Conservation (phyloP, 768 basidiomycete genomes). For the Amylocystis lapponica region DNA sequence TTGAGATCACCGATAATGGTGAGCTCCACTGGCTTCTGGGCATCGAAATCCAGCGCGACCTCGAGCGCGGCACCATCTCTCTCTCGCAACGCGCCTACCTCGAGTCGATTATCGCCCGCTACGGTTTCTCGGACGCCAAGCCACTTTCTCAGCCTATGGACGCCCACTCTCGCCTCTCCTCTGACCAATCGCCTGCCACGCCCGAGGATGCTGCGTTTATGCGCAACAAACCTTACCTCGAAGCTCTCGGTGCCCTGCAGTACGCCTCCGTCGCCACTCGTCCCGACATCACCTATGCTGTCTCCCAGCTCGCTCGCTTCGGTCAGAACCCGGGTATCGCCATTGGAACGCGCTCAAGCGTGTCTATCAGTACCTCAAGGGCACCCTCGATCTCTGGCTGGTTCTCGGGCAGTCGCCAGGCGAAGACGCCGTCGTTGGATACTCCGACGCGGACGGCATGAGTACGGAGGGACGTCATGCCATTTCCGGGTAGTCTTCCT, state of each 20-base stretch:
- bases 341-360: constrained; percentile 21
- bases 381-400: constrained; percentile 13
- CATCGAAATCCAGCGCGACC: constrained; percentile 10
- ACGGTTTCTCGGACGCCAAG: constrained; percentile 18
- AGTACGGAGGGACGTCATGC: constrained; percentile 1
- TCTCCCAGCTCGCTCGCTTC: constrained; percentile 14
- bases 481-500: constrained; percentile 21
- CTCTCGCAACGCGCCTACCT: constrained; percentile 20
- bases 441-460: constrained; percentile 6
- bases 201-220: constrained; percentile 3
- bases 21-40: constrained; percentile 2
- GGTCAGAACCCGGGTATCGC: constrained; percentile 2
- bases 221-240: constrained; percentile 11
- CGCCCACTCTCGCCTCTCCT: constrained; percentile 1
- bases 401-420: constrained; percentile 2
- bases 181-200: constrained; percentile 3
- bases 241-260: constrained; percentile 8
- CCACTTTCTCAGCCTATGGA: constrained; percentile 15
- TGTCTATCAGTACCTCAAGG: constrained; percentile 22
- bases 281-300: constrained; percentile 18
- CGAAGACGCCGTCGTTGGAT: not conserved
- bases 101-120: constrained; percentile 13
- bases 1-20: constrained; percentile 4
- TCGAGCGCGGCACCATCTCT: constrained; percentile 1
- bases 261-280: constrained; percentile 11